Evolutionary conservation across 2,329 filamentous ascomycete genomes (phyloP).

Genomic region (Cladosporium sp.): DNA sequence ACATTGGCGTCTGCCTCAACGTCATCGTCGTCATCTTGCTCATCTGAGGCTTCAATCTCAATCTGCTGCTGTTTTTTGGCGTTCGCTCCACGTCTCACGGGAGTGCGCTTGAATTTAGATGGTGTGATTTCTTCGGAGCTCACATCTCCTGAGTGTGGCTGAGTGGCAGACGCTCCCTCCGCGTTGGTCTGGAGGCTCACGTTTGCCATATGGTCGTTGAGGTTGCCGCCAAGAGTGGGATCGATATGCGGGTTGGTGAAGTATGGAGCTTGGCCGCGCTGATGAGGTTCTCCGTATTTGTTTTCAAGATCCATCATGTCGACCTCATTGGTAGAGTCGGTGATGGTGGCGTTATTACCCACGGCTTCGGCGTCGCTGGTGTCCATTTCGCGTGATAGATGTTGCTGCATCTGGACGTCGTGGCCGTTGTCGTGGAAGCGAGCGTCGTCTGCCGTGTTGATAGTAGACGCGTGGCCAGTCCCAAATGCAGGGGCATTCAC

Average conservation of each 20-base stretch:
- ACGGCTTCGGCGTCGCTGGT: neutral
- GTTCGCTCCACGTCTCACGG: neutral
- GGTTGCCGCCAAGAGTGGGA: neutral
- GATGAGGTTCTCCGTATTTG: neutral
- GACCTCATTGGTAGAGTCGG: neutral
- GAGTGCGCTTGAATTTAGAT: neutral
- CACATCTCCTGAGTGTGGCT: neutral
- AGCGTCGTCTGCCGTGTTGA: neutral
- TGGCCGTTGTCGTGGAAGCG: neutral
- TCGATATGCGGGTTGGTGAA: neutral
- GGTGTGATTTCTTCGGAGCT: constrained; percentile 1
- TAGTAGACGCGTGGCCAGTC: too few species aligned
- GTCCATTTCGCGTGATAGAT: neutral
- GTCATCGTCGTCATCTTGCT: neutral
- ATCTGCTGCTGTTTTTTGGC: neutral
- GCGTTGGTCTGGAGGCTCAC: neutral
- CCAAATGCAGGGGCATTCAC: too few species aligned
- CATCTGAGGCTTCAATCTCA: neutral
- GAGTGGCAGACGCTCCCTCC: neutral
- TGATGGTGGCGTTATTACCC: neutral
- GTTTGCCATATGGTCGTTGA: neutral
- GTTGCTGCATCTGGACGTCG: neutral
- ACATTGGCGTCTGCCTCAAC: neutral
- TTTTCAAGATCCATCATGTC: neutral
- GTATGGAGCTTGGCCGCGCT: neutral